A percentile compares a stretch with the other conserved stretches of the same genome.
phyloP scores from a whole-genome alignment of 176 grass and related monocot genomes.

The Olyra latifolia region DNA sequence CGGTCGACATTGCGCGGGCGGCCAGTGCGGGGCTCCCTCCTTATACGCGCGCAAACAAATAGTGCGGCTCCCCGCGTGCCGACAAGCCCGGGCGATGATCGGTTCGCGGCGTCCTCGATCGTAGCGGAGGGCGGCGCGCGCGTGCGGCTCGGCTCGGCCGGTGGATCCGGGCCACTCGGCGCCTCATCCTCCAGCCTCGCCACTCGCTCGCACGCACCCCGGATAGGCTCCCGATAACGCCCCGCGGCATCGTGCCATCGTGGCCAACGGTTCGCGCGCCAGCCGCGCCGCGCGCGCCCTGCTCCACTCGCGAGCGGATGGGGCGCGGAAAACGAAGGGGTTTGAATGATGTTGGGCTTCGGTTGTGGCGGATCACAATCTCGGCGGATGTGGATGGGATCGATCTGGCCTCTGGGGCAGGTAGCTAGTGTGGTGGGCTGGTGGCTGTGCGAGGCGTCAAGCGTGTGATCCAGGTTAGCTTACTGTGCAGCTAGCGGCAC shows the following conservation, averaged over 20 bases:
- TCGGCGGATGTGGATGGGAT: not conserved
- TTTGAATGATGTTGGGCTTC: not conserved
- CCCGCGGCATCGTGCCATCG: conserved; percentile 8
- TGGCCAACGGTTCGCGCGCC: conserved; percentile 34
- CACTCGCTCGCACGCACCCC: conserved; percentile 17
- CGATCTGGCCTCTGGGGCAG: too few relatives aligned
- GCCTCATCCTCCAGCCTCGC: conserved; percentile 23
- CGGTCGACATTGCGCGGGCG: conserved; percentile 64
- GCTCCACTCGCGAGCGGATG: conserved; percentile 35
- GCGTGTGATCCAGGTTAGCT: not conserved
- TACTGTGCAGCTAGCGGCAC: not conserved
- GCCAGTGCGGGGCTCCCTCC: not conserved
- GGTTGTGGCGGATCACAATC: not conserved
- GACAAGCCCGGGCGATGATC: too few relatives aligned
- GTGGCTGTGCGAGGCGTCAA: not conserved
- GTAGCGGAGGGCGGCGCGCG: too few relatives aligned
- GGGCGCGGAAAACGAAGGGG: not conserved
- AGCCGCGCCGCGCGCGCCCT: not conserved
- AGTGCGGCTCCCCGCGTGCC: not conserved
- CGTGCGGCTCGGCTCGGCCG: conserved; percentile 39
- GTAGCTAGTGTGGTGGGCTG: not conserved
- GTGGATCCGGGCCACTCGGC: conserved; percentile 40
- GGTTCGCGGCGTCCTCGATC: too few relatives aligned
- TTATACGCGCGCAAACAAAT: conserved; percentile 36
- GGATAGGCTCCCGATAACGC: conserved; percentile 52